Percentiles rank a stretch among this genome's conserved stretches.
Conservation (phyloP, 225 moss, liverwort and hornwort species). For the Bryoerythrophyllum caledonicum region DNA sequence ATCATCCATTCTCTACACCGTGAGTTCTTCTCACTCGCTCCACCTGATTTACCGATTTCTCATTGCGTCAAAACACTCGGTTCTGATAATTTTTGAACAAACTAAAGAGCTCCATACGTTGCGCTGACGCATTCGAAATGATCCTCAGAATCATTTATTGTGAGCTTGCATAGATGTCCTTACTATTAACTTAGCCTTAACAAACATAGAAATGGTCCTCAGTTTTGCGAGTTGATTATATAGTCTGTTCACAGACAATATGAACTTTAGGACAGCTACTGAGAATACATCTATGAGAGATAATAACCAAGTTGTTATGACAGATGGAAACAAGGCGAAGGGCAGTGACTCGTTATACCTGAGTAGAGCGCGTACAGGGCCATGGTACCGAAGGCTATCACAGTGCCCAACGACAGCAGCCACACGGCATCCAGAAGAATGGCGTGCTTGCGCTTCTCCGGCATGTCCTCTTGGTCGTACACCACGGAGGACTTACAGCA, state of each 20-base stretch:
- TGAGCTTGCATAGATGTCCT: no score
- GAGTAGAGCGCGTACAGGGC: conserved; percentile 48
- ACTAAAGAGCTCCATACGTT: not conserved
- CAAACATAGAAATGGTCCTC: no score
- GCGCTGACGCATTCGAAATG: not conserved
- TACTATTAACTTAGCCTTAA: no score
- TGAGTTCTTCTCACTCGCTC: not conserved
- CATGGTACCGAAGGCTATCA: conserved; percentile 24
- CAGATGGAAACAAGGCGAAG: not conserved
- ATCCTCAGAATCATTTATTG: not conserved
- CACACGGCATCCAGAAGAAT: conserved; percentile 49
- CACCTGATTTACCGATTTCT: not conserved
- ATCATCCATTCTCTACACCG: not conserved
- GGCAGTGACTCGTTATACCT: conserved; percentile 19
- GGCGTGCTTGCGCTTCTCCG: conserved; percentile 51
- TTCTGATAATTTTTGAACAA: not conserved
- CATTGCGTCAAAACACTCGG: not conserved
- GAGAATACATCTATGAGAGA: no score
- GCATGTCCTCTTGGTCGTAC: conserved; percentile 48
- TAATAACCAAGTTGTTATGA: not conserved
- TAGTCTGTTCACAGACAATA: no score
- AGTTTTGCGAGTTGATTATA: no score
- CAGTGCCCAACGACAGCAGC: conserved; percentile 41
- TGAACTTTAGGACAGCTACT: no score
- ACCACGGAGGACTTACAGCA: conserved; percentile 50